phyloP scores from a whole-genome alignment of 2,329 filamentous ascomycete species.

The Akanthomyces lecanii region DNA sequence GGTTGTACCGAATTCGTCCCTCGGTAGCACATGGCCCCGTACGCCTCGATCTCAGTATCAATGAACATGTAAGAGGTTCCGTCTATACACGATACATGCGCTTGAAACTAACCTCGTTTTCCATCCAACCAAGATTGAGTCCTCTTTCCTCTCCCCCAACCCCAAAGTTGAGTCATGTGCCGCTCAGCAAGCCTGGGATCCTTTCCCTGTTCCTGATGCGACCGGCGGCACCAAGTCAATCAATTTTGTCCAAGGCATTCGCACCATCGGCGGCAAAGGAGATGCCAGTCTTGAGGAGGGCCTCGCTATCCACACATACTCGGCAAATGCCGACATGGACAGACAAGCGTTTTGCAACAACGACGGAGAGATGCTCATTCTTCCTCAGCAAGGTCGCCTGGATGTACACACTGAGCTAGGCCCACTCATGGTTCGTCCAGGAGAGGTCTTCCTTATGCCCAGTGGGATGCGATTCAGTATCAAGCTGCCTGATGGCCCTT shows the following conservation, averaged over 20 bases:
- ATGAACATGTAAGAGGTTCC: constrained; percentile 24
- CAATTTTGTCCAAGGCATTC: constrained; percentile 45
- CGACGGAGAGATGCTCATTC: constrained; percentile 64
- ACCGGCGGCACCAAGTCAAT: constrained; percentile 36
- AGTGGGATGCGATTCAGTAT: constrained; percentile 52
- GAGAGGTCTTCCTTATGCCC: constrained; percentile 64
- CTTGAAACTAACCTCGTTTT: neutral
- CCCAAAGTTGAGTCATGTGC: constrained; percentile 41
- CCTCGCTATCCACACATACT: constrained; percentile 46
- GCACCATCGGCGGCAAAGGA: constrained; percentile 46
- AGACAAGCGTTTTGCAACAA: constrained; percentile 49
- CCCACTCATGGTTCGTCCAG: constrained; percentile 58
- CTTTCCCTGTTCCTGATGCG: constrained; percentile 31
- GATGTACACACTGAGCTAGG: constrained; percentile 68
- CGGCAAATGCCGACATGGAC: constrained; percentile 44
- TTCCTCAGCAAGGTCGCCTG: constrained; percentile 60
- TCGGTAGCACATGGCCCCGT: constrained; percentile 29
- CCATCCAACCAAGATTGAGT: constrained; percentile 27
- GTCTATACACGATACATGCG: neutral
- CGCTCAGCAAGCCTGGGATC: constrained; percentile 46
- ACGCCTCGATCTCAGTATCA: constrained; percentile 22
- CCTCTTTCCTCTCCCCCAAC: constrained; percentile 44
- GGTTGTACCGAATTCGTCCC: constrained; percentile 32
- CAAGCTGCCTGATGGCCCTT: constrained; percentile 45
- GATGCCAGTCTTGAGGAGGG: constrained; percentile 47